Base-by-base conservation (phyloP, 2,329 filamentous ascomycete genomes). In the Aspergillus oerlinghausenensis region DNA sequence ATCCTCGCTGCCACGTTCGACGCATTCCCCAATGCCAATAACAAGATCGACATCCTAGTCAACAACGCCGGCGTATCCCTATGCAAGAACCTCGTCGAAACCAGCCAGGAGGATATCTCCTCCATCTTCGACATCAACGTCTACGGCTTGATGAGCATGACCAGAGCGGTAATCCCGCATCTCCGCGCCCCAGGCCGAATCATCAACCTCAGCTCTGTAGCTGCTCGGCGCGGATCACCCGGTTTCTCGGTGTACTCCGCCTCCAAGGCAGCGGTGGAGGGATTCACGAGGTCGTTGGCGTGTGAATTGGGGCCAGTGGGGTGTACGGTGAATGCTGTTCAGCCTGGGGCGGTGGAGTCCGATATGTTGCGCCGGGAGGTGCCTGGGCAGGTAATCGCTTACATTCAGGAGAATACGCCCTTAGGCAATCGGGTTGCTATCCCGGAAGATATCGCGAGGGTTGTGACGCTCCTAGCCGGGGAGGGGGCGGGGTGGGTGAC, bases 51-150 rank as follows among this genome's bases (percentile, higher is more conserved):
- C 17, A 57, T 55, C 32, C 49, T 57, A 7, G 49, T 60, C 29
- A 57, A 60, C 40, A 60, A 57, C 38, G 58, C 55, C 1, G 55
- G 32, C 8, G 35, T 38, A 1, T 32, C 32, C 7, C 32, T 29
- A 2, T 50, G 23, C 32, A 42, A 51, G 38, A 9, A 21, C 6
- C 52, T 51, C 4, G n/a, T n/a, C n/a, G n/a, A n/a, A n/a, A n/a
- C n/a, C n/a, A n/a, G n/a, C n/a, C n/a, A n/a, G n/a, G n/a, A n/a
- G n/a, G n/a, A n/a, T n/a, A 52, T 51, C 29, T 19, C 35, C 28
- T 40, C 42, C 8, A 11, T 60, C n/a, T 53, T 57, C 21, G 32
- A 57, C 40, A 10, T 55, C n/a, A 60, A 60, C 49, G 55, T 60
- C 19, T 50, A 49, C 32, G 52, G 49, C 29, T 42, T 50, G 19